These are phyloP conservation scores for Mallotus nudiflorus DNA, from an alignment of 345 rosid species.

Conservation along the genomic window DNA sequence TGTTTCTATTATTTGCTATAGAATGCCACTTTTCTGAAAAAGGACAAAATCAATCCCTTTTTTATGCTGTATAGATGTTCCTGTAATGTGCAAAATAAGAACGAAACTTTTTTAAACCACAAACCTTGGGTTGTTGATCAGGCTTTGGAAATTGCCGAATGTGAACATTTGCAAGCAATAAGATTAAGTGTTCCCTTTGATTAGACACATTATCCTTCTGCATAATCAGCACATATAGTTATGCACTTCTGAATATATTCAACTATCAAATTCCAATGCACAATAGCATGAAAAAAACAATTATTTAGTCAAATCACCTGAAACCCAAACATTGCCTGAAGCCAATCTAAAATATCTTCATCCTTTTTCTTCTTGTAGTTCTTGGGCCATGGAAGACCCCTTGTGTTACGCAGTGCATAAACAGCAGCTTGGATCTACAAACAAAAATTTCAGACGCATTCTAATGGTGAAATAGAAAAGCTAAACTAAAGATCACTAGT, in stretches of 20 bases:
- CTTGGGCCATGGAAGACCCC: slow-evolving; percentile 99
- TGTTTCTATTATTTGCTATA: too few relatives aligned
- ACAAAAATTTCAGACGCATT: slow-evolving; percentile 14
- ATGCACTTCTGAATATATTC: slow-evolving; percentile 3
- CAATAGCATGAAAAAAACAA: not conserved
- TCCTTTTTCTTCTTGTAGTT: slow-evolving; percentile 78
- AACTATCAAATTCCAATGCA: slow-evolving; percentile 2
- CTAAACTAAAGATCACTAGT: slow-evolving; percentile 11
- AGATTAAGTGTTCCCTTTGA: slow-evolving; percentile 97
- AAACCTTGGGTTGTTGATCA: slow-evolving; percentile 97
- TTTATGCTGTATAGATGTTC: not conserved
- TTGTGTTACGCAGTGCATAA: slow-evolving; percentile 88
- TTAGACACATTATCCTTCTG: slow-evolving; percentile 98
- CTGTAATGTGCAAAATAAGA: not conserved
- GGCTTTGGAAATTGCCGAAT: slow-evolving; percentile 94
- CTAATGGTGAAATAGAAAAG: slow-evolving; percentile 3
- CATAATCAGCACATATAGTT: slow-evolving; percentile 14
- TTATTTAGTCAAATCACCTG: slow-evolving; percentile 50
- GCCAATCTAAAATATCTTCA: slow-evolving; percentile 98
- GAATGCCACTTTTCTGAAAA: too few relatives aligned
- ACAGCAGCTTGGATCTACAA: slow-evolving; percentile 93
- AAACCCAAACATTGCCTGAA: slow-evolving; percentile 96
- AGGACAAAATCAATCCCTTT: not conserved
- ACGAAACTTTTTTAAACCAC: slow-evolving; percentile 13
- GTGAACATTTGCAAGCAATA: slow-evolving; percentile 95